A percentile compares a stretch with the other conserved stretches of the same genome.
Conservation (phyloP, 257 asterid species). For the Ballota nigra region DNA sequence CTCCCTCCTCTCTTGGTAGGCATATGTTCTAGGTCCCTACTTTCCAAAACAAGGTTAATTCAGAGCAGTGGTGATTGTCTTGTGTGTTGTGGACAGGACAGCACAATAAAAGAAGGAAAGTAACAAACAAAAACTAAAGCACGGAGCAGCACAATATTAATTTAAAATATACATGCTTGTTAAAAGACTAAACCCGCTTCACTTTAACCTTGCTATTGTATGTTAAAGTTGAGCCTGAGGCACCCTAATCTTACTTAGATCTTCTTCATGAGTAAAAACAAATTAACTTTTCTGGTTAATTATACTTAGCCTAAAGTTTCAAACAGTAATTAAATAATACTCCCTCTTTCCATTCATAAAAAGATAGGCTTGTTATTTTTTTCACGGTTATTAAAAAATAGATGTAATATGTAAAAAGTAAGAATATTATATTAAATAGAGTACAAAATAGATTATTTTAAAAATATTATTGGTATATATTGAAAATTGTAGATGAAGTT, state of each 20-base stretch:
- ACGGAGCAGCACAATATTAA: slow-evolving; percentile 42
- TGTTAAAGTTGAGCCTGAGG: slow-evolving; percentile 47
- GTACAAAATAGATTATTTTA: too few species aligned
- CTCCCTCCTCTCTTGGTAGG: background rate
- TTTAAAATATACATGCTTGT: slow-evolving; percentile 25
- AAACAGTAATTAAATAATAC: background rate
- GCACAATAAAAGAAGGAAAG: slow-evolving; percentile 6
- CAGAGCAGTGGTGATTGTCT: slow-evolving; percentile 38
- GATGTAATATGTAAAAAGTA: too few species aligned
- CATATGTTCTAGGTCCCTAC: slow-evolving; percentile 34
- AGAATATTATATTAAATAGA: too few species aligned
- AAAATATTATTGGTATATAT: too few species aligned
- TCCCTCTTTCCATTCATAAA: too few species aligned
- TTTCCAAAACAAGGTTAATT: slow-evolving; percentile 35
- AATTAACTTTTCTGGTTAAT: background rate
- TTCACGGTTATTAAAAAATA: too few species aligned
- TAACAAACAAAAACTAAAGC: slow-evolving; percentile 4
- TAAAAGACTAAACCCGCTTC: slow-evolving; percentile 42
- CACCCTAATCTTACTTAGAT: slow-evolving; percentile 39
- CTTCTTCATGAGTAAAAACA: slow-evolving; percentile 22
- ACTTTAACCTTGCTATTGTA: slow-evolving; percentile 29
- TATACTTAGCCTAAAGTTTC: background rate
- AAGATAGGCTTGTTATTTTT: too few species aligned
- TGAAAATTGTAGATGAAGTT: too few species aligned
- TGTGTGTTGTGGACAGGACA: slow-evolving; percentile 54